Conservation (phyloP, 768 basidiomycete species). For the Leccinum disarticulatum region DNA sequence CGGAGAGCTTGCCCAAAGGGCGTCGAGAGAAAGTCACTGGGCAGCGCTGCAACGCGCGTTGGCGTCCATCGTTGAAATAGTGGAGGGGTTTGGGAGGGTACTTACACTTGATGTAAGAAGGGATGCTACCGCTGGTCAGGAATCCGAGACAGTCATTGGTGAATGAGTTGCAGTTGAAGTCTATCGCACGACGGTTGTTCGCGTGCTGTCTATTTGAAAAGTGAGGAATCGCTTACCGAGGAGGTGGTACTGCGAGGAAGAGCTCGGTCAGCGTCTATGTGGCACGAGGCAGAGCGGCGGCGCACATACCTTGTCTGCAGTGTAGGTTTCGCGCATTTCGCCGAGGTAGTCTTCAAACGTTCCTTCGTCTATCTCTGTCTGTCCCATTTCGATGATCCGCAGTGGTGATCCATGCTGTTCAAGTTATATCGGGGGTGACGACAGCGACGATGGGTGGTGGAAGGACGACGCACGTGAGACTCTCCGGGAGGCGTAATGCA, state of each 20-base stretch:
- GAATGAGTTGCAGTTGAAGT: conserved; percentile 96
- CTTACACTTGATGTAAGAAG: conserved; percentile 75
- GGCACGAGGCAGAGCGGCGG: neutral
- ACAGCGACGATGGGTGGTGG: neutral
- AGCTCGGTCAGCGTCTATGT: conserved; percentile 2
- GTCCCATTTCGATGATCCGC: conserved; percentile 71
- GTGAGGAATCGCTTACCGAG: conserved; percentile 48
- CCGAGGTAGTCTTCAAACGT: conserved; percentile 84
- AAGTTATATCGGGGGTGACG: neutral
- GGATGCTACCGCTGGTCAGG: conserved; percentile 80
- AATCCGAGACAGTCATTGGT: conserved; percentile 88
- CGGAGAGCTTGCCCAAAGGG: conserved; percentile 84
- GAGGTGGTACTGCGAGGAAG: conserved; percentile 70
- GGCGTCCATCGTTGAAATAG: neutral
- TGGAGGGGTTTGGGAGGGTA: neutral
- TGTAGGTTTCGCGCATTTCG: conserved; percentile 77
- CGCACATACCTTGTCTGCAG: conserved; percentile 76
- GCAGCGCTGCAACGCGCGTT: conserved; percentile 51
- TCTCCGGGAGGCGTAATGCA: conserved; percentile 65
- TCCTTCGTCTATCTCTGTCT: conserved; percentile 76
- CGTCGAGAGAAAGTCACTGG: conserved; percentile 83
- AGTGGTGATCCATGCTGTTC: conserved; percentile 74
- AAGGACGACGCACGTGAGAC: conserved; percentile 65
- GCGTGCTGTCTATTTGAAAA: neutral
- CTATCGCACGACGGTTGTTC: conserved; percentile 35